Evolutionary conservation across 805 yeast species (phyloP).

Genomic region (Yamadazyma akitaensis): DNA sequence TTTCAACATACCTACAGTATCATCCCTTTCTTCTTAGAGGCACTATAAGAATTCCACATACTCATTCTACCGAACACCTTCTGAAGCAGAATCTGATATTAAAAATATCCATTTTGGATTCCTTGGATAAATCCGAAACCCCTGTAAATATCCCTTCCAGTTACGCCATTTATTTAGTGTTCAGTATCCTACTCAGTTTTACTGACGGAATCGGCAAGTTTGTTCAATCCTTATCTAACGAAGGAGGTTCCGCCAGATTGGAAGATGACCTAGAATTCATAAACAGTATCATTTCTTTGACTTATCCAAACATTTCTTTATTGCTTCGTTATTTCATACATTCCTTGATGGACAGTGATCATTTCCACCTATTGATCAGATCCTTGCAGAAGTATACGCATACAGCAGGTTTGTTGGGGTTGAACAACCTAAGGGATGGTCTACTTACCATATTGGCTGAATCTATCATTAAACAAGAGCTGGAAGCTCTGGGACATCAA

Average conservation of each 20-base stretch:
- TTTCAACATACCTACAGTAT: constrained; percentile 20
- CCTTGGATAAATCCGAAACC: constrained; percentile 76
- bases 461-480: constrained; percentile 19
- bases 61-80: constrained; percentile 18
- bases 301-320: constrained; percentile 23
- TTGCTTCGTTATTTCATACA: constrained; percentile 47
- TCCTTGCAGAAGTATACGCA: constrained; percentile 80
- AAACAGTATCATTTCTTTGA: constrained; percentile 28
- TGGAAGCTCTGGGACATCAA: not conserved
- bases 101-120: constrained; percentile 62
- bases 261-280: constrained; percentile 32
- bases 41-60: constrained; percentile 15
- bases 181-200: constrained; percentile 49
- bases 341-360: constrained; percentile 65
- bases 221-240: constrained; percentile 42
- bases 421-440: constrained; percentile 55
- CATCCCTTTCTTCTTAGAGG: constrained; percentile 19
- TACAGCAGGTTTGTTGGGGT: constrained; percentile 71
- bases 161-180: constrained; percentile 56
- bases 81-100: constrained; percentile 43
- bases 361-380: constrained; percentile 64
- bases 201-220: constrained; percentile 67
- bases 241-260: constrained; percentile 16
- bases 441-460: constrained; percentile 26
- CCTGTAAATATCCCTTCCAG: constrained; percentile 60